Percentiles rank a stretch among this genome's conserved stretches.
phyloP scores from a whole-genome alignment of 345 rosid species.

The Mangifera indica region DNA sequence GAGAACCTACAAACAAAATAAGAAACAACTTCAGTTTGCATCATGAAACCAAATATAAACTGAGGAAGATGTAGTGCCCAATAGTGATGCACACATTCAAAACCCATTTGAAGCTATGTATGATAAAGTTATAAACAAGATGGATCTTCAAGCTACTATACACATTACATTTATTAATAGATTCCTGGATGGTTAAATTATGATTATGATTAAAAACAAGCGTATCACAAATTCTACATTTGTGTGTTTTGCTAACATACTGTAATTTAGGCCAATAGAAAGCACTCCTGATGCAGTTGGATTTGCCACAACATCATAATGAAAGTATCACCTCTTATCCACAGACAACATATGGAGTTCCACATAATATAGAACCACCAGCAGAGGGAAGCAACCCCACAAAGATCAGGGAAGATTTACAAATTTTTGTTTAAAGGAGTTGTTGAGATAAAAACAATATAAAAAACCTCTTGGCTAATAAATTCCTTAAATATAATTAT shows the following conservation, averaged over 20 bases:
- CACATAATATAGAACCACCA: no score
- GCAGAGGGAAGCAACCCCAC: no score
- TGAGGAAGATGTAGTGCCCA: not conserved
- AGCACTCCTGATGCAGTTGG: constrained; percentile 96
- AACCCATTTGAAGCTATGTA: not conserved
- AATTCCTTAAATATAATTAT: no score
- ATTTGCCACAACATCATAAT: constrained; percentile 95
- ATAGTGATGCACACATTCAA: not conserved
- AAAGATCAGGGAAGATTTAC: no score
- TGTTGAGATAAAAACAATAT: no score
- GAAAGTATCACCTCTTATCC: constrained; percentile 97
- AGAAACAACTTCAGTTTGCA: constrained; percentile 12
- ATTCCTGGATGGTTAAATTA: not conserved
- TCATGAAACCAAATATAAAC: no score
- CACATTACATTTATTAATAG: not conserved
- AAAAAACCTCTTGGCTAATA: no score
- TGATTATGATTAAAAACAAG: no score
- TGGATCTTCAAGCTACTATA: not conserved
- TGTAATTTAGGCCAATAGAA: constrained; percentile 71
- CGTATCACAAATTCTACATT: not conserved
- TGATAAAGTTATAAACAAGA: not conserved
- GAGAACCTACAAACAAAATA: constrained; percentile 60
- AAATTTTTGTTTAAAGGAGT: no score
- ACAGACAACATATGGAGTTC: not conserved
- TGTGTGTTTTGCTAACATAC: not conserved